phyloP scores from a whole-genome alignment of 163 green algal genomes.

The Scenedesmus sp. region DNA sequence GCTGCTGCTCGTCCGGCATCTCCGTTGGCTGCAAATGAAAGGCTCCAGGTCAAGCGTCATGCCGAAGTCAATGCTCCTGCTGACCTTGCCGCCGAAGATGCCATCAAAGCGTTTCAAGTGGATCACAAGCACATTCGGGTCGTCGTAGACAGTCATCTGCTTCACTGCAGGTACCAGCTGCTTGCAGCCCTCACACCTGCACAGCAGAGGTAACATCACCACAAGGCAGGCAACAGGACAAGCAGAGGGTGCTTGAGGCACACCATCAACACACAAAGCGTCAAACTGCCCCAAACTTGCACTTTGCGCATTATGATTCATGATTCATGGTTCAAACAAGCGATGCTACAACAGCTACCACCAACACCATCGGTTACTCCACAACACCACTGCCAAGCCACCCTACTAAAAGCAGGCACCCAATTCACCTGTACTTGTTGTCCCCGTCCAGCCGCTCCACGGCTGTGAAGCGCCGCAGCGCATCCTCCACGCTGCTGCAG shows the following conservation, averaged over 20 bases:
- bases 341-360: not conserved
- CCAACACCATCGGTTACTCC: not conserved
- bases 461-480: slow-evolving; percentile 54
- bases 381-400: not conserved
- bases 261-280: not conserved
- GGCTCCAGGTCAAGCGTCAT: slow-evolving; percentile 78
- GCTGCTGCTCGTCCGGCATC: not conserved
- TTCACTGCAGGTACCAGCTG: slow-evolving; percentile 61
- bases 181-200: slow-evolving; percentile 61
- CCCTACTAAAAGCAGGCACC: not conserved
- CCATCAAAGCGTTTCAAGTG: slow-evolving; percentile 89
- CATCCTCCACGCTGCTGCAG: slow-evolving; percentile 39
- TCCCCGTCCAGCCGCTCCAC: slow-evolving; percentile 62
- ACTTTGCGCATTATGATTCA: not conserved
- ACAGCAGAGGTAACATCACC: not conserved
- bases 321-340: too few relatives aligned
- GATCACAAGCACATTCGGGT: slow-evolving; percentile 81
- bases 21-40: slow-evolving; percentile 70
- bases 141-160: slow-evolving; percentile 68
- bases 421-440: slow-evolving; percentile 61
- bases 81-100: slow-evolving; percentile 78
- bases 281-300: not conserved
- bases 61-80: slow-evolving; percentile 80
- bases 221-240: not conserved
- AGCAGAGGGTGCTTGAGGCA: not conserved